phyloP scores from a whole-genome alignment of 2,329 filamentous ascomycete species.

The Exophiala viscosa region DNA sequence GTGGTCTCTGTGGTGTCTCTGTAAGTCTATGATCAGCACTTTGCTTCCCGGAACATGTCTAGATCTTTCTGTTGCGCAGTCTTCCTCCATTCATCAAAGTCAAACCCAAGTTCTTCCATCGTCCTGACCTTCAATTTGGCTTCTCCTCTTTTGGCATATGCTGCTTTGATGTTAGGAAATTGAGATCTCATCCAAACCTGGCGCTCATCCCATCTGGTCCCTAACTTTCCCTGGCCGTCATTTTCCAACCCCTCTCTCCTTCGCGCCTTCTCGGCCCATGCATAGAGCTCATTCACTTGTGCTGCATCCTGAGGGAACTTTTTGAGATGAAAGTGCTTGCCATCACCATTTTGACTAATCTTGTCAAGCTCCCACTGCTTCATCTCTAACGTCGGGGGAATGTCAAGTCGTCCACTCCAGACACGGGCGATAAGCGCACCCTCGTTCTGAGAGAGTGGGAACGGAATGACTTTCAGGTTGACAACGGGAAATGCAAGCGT shows the following conservation, averaged over 20 bases:
- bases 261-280: conserved; percentile 40
- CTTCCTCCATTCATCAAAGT: conserved; percentile 45
- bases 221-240: conserved; percentile 58
- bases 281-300: conserved; percentile 44
- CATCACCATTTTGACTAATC: conserved; percentile 28
- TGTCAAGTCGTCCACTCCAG: conserved; percentile 65
- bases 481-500: conserved; percentile 74
- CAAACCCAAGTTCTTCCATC: conserved; percentile 69
- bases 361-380: conserved; percentile 43
- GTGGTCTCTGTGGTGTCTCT: not conserved
- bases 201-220: conserved; percentile 67
- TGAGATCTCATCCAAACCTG: conserved; percentile 68
- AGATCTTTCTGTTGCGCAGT: conserved; percentile 12
- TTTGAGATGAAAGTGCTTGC: conserved; percentile 51
- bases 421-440: conserved; percentile 71
- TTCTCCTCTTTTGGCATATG: conserved; percentile 65
- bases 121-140: conserved; percentile 55
- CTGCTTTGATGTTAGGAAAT: conserved; percentile 66
- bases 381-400: conserved; percentile 64
- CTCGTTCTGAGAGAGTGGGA: conserved; percentile 75
- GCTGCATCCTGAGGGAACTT: conserved; percentile 47
- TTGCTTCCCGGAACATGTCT: conserved; percentile 12
- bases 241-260: conserved; percentile 39
- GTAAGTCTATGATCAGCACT: conserved; percentile 3
- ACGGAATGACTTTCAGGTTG: conserved; percentile 82